A percentile compares a stretch with the other conserved stretches of the same genome.
Conservation (phyloP, 768 basidiomycete species). For the Xerocomellus dryophilus region DNA sequence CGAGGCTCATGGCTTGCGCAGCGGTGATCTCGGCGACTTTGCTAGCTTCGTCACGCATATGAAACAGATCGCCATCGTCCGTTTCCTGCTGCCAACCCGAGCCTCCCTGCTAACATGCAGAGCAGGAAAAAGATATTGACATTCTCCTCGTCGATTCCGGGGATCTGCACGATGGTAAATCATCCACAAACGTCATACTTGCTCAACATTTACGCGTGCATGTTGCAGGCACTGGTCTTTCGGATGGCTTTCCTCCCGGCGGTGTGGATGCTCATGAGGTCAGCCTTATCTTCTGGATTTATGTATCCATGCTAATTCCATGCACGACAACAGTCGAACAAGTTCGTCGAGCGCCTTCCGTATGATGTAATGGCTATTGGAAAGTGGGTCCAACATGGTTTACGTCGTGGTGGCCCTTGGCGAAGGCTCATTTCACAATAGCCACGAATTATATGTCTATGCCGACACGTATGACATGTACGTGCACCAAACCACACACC, state of each 20-base stretch:
- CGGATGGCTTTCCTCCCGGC: conserved; percentile 69
- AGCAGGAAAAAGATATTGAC: conserved; percentile 68
- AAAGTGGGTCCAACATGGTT: conserved; percentile 50
- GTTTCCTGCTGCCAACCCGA: conserved; percentile 2
- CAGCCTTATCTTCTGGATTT: conserved; percentile 11
- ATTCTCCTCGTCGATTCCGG: conserved; percentile 80
- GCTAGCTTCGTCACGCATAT: conserved; percentile 83
- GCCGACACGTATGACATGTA: conserved; percentile 65
- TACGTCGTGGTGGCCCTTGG: too few relatives aligned
- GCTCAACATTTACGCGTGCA: background rate
- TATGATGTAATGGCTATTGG: conserved; percentile 86
- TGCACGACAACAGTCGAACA: conserved; percentile 51
- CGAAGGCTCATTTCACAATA: conserved; percentile 22
- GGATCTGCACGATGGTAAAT: conserved; percentile 66
- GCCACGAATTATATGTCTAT: conserved; percentile 82
- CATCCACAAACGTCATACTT: background rate
- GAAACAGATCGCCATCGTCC: conserved; percentile 66
- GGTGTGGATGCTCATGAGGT: conserved; percentile 74
- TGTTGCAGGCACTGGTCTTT: conserved; percentile 65
- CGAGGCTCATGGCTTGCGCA: conserved; percentile 9
- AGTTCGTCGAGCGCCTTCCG: conserved; percentile 67
- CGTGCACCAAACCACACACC: conserved; percentile 5
- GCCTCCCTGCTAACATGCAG: background rate
- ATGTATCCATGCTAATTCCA: background rate
- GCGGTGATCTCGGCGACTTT: conserved; percentile 76